Percentiles rank a stretch among this genome's conserved stretches.
Conservation (phyloP, 331 rosid genomes). For the Prunus yedoensis region DNA sequence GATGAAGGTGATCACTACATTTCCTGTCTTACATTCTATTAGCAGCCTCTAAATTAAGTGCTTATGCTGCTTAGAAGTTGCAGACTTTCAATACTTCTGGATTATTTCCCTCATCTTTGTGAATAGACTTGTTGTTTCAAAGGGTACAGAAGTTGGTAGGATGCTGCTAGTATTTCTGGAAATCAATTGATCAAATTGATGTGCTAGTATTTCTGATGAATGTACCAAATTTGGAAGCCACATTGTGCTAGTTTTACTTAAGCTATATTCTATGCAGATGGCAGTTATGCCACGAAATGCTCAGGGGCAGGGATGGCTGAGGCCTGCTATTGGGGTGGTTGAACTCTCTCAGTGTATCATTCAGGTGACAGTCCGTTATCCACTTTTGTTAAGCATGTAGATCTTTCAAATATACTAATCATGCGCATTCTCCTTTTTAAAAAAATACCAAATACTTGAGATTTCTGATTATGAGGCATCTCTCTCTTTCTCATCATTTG, state of each 20-base stretch:
- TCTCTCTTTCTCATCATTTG: background rate
- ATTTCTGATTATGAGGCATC: background rate
- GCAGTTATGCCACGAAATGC: slow-evolving; percentile 89
- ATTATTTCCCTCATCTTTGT: too few species aligned
- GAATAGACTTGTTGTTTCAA: background rate
- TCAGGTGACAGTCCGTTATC: slow-evolving; percentile 56
- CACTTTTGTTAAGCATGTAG: background rate
- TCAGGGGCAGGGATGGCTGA: slow-evolving; percentile 99
- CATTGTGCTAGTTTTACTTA: slow-evolving; percentile 13
- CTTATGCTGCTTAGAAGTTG: background rate
- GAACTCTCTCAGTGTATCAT: slow-evolving; percentile 96
- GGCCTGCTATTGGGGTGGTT: slow-evolving; percentile 92
- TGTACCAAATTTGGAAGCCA: background rate
- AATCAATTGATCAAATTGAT: background rate
- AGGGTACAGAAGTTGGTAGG: background rate
- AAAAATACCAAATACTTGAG: background rate
- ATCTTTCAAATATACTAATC: background rate
- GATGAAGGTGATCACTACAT: slow-evolving; percentile 70
- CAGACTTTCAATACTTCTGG: too few species aligned
- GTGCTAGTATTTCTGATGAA: background rate
- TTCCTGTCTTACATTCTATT: slow-evolving; percentile 25
- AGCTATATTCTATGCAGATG: slow-evolving; percentile 60
- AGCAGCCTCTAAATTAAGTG: slow-evolving; percentile 1
- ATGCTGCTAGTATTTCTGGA: background rate
- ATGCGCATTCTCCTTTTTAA: background rate